Evolutionary conservation across 2,329 filamentous ascomycete genomes (phyloP).

Genomic region (Rhynchosporium agropyri): DNA sequence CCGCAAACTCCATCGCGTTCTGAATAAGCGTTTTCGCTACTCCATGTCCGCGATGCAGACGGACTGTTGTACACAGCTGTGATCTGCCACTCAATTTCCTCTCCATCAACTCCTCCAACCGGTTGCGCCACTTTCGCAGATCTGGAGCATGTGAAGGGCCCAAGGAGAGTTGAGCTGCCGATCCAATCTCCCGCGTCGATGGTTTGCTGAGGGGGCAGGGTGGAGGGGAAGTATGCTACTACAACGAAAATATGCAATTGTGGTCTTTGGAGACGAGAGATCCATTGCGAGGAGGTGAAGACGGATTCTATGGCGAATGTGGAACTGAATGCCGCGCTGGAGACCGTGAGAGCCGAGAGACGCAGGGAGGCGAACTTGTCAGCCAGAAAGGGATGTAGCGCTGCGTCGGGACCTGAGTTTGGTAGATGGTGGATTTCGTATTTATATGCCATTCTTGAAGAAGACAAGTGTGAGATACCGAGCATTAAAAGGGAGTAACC

Average conservation of each 20-base stretch:
- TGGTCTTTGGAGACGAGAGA: slow-evolving; percentile 32
- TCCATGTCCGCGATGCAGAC: slow-evolving; percentile 32
- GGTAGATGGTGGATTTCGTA: slow-evolving; percentile 34
- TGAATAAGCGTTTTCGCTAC: slow-evolving; percentile 35
- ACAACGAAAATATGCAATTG: slow-evolving; percentile 42
- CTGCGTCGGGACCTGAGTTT: slow-evolving; percentile 19
- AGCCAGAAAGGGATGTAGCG: slow-evolving; percentile 32
- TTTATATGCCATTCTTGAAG: slow-evolving; percentile 26
- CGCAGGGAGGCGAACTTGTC: slow-evolving; percentile 38
- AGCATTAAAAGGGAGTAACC: background rate
- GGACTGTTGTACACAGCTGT: slow-evolving; percentile 33
- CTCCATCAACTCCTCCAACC: slow-evolving; percentile 30
- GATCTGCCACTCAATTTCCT: slow-evolving; percentile 39
- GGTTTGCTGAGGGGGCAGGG: slow-evolving; percentile 28
- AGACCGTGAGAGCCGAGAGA: slow-evolving; percentile 39
- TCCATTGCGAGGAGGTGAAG: slow-evolving; percentile 38
- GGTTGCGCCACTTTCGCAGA: slow-evolving; percentile 38
- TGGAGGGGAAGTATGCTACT: slow-evolving; percentile 29
- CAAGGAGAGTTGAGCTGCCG: slow-evolving; percentile 41
- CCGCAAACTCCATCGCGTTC: slow-evolving; percentile 31
- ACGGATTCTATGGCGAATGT: slow-evolving; percentile 41
- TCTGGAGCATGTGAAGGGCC: slow-evolving; percentile 33
- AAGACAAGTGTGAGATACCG: background rate
- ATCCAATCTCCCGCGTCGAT: slow-evolving; percentile 39
- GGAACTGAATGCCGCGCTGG: slow-evolving; percentile 40